phyloP scores from a whole-genome alignment of 2,329 filamentous ascomycete species.

The Colletotrichum somersetense region DNA sequence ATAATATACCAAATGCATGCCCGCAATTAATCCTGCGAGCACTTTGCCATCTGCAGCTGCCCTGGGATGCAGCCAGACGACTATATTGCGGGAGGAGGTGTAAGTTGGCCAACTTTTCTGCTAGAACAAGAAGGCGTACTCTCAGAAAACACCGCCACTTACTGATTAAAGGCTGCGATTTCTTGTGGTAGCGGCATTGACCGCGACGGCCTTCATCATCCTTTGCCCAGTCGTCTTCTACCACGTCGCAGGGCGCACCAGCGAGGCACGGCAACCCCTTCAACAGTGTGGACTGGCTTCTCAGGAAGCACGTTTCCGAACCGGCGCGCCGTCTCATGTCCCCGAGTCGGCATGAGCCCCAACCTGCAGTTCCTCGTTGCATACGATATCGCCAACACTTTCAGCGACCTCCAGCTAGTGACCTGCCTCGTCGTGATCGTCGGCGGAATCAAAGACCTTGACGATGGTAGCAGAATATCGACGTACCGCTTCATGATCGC shows the following conservation, averaged over 20 bases:
- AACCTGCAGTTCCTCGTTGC: constrained; percentile 11
- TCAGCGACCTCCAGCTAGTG: constrained; percentile 46
- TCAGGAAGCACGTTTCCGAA: constrained; percentile 2
- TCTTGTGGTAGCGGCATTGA: not conserved
- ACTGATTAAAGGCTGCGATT: not conserved
- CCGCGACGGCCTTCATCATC: constrained; percentile 7
- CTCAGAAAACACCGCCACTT: too few species aligned
- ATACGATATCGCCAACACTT: constrained; percentile 44
- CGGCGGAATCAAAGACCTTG: constrained; percentile 40
- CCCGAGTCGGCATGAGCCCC: constrained; percentile 5
- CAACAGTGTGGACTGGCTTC: constrained; percentile 31
- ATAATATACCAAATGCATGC: not conserved
- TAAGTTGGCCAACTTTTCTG: not conserved
- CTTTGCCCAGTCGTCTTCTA: constrained; percentile 12
- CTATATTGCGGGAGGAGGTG: constrained; percentile 13
- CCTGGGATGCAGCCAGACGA: constrained; percentile 18
- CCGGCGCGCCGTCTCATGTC: constrained; percentile 7
- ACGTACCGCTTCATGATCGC: constrained; percentile 46
- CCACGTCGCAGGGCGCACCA: constrained; percentile 21
- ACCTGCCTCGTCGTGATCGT: constrained; percentile 44
- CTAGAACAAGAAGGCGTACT: rapidly evolving
- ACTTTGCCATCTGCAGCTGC: constrained; percentile 17
- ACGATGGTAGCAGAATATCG: constrained; percentile 38
- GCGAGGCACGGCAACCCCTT: constrained; percentile 5
- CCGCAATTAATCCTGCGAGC: not conserved